Evolutionary conservation across 768 basidiomycete genomes (phyloP).

Genomic region (Boletus rubropictus): DNA sequence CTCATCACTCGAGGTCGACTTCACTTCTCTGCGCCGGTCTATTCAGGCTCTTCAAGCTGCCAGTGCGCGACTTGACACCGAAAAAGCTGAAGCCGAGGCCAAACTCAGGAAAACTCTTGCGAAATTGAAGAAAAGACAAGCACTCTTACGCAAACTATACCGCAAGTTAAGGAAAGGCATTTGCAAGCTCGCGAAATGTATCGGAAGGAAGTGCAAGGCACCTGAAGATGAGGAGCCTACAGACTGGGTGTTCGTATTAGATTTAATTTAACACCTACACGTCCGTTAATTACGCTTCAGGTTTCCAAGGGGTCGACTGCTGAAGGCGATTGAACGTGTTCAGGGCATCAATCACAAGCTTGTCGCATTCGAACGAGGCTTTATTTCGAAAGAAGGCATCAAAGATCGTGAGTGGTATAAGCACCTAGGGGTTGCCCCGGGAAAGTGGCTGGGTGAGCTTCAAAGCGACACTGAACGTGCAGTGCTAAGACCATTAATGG

Average conservation of each 20-base stretch:
- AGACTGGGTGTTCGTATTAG: slow-evolving; percentile 12
- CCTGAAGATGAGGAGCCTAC: slow-evolving; percentile 1
- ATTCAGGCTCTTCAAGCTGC: slow-evolving; percentile 46
- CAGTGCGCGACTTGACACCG: slow-evolving; percentile 51
- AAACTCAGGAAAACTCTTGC: slow-evolving; percentile 43
- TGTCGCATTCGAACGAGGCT: slow-evolving; percentile 68
- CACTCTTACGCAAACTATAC: slow-evolving; percentile 18
- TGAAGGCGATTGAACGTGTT: slow-evolving; percentile 56
- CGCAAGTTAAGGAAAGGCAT: slow-evolving; percentile 9
- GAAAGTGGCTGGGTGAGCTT: slow-evolving; percentile 71
- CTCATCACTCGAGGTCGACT: slow-evolving; percentile 43
- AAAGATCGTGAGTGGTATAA: slow-evolving; percentile 84
- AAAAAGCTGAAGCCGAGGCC: slow-evolving; percentile 51
- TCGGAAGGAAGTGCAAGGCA: slow-evolving; percentile 25
- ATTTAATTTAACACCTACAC: not conserved
- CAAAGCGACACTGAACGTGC: not conserved
- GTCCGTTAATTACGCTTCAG: slow-evolving; percentile 13
- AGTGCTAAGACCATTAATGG: slow-evolving; percentile 1
- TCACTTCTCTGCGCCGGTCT: slow-evolving; percentile 40
- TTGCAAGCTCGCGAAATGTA: slow-evolving; percentile 34
- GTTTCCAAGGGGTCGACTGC: slow-evolving; percentile 32
- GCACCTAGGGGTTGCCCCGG: slow-evolving; percentile 87
- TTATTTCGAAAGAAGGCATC: slow-evolving; percentile 77
- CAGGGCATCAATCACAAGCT: slow-evolving; percentile 63
- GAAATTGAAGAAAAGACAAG: slow-evolving; percentile 28